Conservation (phyloP, 139 green algal species). For the Chlamydomonas sp. region DNA sequence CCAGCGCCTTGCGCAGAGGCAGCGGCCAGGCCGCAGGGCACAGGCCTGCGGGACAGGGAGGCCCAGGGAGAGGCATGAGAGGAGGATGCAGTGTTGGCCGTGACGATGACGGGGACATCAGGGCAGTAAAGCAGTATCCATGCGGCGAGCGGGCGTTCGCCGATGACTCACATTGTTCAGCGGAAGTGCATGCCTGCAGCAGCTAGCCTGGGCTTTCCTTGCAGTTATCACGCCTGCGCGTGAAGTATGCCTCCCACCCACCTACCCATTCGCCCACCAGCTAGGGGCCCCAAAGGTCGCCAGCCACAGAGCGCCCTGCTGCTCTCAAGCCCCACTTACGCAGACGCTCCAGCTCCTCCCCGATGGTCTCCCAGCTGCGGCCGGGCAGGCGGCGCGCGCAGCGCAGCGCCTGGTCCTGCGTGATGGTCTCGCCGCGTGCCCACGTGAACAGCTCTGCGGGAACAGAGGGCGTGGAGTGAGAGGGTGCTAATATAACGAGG, state of each 20-base stretch:
- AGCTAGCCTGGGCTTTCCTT: too few species aligned
- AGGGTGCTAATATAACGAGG: too few species aligned
- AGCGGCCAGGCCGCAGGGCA: constrained; percentile 39
- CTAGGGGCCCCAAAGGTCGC: background rate
- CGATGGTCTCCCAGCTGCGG: constrained; percentile 84
- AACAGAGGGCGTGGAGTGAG: background rate
- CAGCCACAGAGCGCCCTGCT: background rate
- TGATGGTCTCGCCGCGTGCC: constrained; percentile 53
- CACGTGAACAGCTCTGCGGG: constrained; percentile 77
- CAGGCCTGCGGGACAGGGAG: constrained; percentile 22
- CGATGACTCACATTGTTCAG: too few species aligned
- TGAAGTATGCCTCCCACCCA: too few species aligned
- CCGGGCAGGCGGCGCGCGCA: constrained; percentile 83
- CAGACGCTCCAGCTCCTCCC: constrained; percentile 68
- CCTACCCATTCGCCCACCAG: background rate
- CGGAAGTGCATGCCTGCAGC: too few species aligned
- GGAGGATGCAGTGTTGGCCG: background rate
- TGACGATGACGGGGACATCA: background rate
- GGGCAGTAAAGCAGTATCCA: too few species aligned
- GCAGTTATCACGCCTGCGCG: too few species aligned
- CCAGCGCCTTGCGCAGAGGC: constrained; percentile 28
- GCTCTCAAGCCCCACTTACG: background rate
- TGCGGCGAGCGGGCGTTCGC: too few species aligned
- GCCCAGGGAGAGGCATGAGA: background rate
- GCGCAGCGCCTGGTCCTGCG: constrained; percentile 64